Conservation (phyloP, 2,329 filamentous ascomycete species). For the Coniella lustricola region DNA sequence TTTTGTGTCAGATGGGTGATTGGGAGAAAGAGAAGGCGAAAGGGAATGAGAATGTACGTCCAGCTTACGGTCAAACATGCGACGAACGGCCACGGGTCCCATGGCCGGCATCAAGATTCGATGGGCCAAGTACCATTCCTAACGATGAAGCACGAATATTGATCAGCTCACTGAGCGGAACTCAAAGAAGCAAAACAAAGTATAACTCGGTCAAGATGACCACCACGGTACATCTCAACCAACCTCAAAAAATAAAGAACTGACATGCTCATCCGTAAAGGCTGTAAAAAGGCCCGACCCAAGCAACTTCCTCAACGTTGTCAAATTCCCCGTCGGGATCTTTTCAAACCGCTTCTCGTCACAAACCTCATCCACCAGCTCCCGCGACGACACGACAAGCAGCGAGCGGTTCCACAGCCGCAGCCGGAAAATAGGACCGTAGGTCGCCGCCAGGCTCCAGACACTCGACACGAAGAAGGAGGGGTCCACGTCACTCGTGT, state of each 20-base stretch:
- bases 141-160: neutral
- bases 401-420: conserved; percentile 25
- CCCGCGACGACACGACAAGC: conserved; percentile 42
- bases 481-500: conserved; percentile 21
- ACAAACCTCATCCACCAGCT: conserved; percentile 30
- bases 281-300: conserved; percentile 17
- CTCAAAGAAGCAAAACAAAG: no score
- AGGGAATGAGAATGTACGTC: no score
- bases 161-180: no score
- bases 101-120: conserved; percentile 16
- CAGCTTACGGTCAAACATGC: conserved; percentile 2
- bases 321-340: conserved; percentile 13
- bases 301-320: conserved; percentile 11
- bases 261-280: conserved; percentile 16
- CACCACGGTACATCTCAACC: neutral
- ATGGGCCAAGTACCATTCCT: conserved; percentile 19
- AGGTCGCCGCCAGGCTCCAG: conserved; percentile 18
- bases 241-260: neutral
- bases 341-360: conserved; percentile 19
- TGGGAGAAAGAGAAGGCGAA: no score
- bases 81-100: conserved; percentile 12
- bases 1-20: no score
- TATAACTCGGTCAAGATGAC: no score
- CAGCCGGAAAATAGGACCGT: conserved; percentile 18
- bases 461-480: conserved; percentile 16